Base-by-base conservation (phyloP, 1,284 basidiomycete genomes). In the Coniferiporia sulphurascens region DNA sequence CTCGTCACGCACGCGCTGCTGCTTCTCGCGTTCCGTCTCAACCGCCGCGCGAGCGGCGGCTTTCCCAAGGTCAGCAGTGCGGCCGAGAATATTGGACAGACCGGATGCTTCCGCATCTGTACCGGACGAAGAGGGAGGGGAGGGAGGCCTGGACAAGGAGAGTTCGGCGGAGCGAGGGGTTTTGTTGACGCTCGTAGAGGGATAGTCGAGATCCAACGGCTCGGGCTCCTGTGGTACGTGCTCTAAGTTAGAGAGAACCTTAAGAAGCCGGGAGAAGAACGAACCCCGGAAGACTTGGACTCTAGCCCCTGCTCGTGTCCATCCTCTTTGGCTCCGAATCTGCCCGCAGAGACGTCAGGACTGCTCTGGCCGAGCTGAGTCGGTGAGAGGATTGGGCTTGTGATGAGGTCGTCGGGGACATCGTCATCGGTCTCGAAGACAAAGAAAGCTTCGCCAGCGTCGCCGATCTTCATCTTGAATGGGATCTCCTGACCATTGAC, bases 361-460 rank as follows among this genome's bases (percentile, higher is more conserved):
- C 71, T 72, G 12, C 64, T 55, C 65, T 73, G 63, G 15, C 78
- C 76, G 7, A 81, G 77, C 57, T 76, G 73, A 3, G 84, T 86
- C 4, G 89, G 82, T 63, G 83, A 79, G 17, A 95, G 83, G 19
- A 96, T 77, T 21, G 97, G 97, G 73, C 91, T 94, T 0, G 97
- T 99, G 65, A 96, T 89, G 61, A 99, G 83, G 68, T 95, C 92
- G 50, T 86, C 90, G 1, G 97, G 96, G 36, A 99, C 87, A 63
- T 95, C 91, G 54, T 89, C 91, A 49, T 97, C 93, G 1, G 96
- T 98, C 74, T 99, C 95, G 66, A 99, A 93, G 44, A 99, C 91
- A 69, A 99, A 99, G 79, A 99, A 99, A 0, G 96, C 97, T 75
- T 99, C 97, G 17, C 97, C 97, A 1, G 95, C 93, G 63, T 99